Conservation (phyloP, 2,329 filamentous ascomycete genomes). For the Aspergillus glaucus region DNA sequence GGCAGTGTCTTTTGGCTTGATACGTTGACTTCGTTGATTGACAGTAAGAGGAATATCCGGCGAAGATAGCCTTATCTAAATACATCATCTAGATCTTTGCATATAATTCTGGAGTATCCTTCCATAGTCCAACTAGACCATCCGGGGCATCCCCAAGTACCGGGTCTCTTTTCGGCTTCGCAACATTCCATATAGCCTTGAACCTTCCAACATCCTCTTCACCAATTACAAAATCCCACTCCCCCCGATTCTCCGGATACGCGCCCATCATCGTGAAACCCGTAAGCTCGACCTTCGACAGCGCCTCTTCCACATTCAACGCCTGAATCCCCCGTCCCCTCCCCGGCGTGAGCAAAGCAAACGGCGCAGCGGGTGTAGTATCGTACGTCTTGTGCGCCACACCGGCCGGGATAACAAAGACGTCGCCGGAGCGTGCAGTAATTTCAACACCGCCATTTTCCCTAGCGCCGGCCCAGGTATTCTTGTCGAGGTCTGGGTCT, state of each 20-base stretch:
- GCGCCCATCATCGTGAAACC: constrained; percentile 55
- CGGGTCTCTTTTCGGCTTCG: constrained; percentile 43
- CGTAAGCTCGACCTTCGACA: constrained; percentile 31
- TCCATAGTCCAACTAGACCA: constrained; percentile 35
- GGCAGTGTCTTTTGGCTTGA: not conserved
- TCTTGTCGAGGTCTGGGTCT: constrained; percentile 4
- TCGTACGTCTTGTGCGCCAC: constrained; percentile 51
- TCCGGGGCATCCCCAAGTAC: constrained; percentile 37
- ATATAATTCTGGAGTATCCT: not conserved
- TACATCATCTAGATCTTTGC: not conserved
- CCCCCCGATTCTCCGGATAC: constrained; percentile 42
- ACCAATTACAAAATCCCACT: constrained; percentile 48
- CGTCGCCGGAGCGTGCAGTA: constrained; percentile 47
- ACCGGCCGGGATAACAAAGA: constrained; percentile 54
- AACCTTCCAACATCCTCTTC: constrained; percentile 39
- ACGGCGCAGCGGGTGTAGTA: constrained; percentile 31
- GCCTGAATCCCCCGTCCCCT: constrained; percentile 31
- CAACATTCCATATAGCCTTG: constrained; percentile 41
- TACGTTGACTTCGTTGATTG: not conserved
- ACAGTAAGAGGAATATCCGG: not conserved
- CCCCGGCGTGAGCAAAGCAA: constrained; percentile 43
- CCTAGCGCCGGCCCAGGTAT: constrained; percentile 10
- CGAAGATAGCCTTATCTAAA: not conserved
- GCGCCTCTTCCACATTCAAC: constrained; percentile 26
- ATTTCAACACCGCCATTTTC: constrained; percentile 48